phyloP scores from a whole-genome alignment of 805 yeast species.

The Cyberlindnera mrakii region DNA sequence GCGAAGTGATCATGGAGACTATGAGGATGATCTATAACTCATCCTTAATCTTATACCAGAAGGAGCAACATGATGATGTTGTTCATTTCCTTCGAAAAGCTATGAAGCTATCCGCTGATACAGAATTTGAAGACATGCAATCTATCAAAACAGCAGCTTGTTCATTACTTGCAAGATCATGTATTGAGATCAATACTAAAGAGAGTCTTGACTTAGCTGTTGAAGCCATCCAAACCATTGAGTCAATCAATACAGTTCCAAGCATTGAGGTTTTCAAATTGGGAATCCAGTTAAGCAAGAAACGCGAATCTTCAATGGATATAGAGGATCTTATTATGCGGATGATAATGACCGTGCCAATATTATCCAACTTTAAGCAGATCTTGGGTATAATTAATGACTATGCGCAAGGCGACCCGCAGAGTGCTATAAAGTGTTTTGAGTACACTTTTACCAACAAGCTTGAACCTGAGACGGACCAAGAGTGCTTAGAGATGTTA shows the following conservation, averaged over 20 bases:
- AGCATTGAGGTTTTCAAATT: conserved; percentile 28
- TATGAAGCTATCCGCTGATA: conserved; percentile 9
- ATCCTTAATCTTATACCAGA: conserved; percentile 17
- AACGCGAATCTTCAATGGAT: conserved; percentile 6
- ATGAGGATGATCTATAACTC: conserved; percentile 30
- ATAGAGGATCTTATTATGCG: conserved; percentile 30
- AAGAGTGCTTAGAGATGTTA: conserved; percentile 16
- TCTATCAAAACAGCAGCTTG: conserved; percentile 16
- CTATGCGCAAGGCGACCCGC: conserved; percentile 20
- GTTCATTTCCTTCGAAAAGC: conserved; percentile 16
- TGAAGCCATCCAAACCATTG: conserved; percentile 19
- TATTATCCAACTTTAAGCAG: conserved; percentile 17
- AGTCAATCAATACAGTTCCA: conserved; percentile 20
- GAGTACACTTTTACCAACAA: conserved; percentile 30
- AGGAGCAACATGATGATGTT: conserved; percentile 5
- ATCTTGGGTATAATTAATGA: conserved; percentile 25
- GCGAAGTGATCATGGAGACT: conserved; percentile 22
- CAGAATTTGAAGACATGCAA: conserved; percentile 17
- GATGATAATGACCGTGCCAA: conserved; percentile 28
- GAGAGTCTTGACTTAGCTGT: conserved; percentile 18
- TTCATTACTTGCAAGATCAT: conserved; percentile 22
- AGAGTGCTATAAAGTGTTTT: conserved; percentile 27
- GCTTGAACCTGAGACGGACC: conserved; percentile 22
- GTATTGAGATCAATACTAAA: conserved; percentile 18
- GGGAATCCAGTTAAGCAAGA: conserved; percentile 20